Evolutionary conservation across 2,329 filamentous ascomycete species (phyloP).

Genomic region (Apiospora phragmitis): DNA sequence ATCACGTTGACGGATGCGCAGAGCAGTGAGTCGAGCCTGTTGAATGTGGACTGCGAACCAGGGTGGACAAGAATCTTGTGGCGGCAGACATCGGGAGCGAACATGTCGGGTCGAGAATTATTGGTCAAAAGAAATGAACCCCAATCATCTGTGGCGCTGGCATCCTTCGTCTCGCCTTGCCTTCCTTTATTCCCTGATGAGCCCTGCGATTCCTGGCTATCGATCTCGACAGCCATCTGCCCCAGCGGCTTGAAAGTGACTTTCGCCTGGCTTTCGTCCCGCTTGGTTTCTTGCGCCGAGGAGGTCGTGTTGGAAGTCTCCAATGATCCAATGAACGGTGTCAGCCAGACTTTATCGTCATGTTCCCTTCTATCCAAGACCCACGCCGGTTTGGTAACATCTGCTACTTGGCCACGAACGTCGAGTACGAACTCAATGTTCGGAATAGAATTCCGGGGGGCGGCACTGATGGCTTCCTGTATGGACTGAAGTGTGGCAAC

Average conservation of each 20-base stretch:
- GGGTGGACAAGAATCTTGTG: background rate
- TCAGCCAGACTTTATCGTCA: background rate
- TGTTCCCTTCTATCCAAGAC: background rate
- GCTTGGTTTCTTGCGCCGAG: background rate
- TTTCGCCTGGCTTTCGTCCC: background rate
- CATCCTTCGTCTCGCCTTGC: background rate
- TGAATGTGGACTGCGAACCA: background rate
- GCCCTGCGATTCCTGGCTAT: background rate
- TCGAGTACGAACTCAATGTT: background rate
- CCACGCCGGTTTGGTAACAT: slow-evolving; percentile 6
- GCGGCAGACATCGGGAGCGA: background rate
- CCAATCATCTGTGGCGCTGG: background rate
- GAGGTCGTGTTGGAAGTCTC: background rate
- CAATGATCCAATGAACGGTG: background rate
- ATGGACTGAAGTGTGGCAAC: background rate
- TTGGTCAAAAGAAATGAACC: background rate
- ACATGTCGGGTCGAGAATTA: background rate
- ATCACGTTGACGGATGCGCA: background rate
- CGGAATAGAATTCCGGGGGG: background rate
- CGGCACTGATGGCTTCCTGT: background rate
- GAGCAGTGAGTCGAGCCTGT: background rate
- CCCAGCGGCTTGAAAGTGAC: background rate
- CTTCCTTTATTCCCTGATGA: background rate
- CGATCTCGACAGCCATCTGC: background rate
- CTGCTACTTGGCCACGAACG: background rate